Evolutionary conservation across 2,329 filamentous ascomycete genomes (phyloP).

Genomic region (Phyllosticta paracitricarpa): DNA sequence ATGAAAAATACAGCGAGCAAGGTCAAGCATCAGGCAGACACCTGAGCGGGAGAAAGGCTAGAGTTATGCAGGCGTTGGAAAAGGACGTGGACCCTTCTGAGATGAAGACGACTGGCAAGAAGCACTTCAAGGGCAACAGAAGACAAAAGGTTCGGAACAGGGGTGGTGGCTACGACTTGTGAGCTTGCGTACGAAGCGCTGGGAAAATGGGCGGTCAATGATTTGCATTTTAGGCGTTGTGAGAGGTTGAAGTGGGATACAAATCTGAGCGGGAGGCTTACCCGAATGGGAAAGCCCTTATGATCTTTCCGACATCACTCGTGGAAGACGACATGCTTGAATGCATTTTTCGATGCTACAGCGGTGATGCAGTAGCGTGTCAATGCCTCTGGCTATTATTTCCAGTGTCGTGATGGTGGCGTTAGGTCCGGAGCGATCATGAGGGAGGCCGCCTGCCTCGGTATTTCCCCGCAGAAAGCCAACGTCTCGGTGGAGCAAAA

Average conservation of each 20-base stretch:
- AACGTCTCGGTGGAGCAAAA: not conserved
- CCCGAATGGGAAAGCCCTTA: not conserved
- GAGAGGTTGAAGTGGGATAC: not conserved
- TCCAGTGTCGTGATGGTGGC: not conserved
- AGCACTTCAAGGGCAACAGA: conserved; percentile 80
- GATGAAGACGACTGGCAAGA: conserved; percentile 62
- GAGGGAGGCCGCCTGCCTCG: not conserved
- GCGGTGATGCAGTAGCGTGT: not conserved
- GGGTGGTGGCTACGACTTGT: conserved; percentile 3
- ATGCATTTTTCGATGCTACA: no score
- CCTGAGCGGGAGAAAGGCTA: conserved; percentile 73
- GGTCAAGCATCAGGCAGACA: conserved; percentile 52
- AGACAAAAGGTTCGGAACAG: conserved; percentile 38
- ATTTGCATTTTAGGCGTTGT: conserved; percentile 6
- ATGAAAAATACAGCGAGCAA: conserved; percentile 78
- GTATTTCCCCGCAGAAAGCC: not conserved
- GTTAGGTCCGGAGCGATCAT: not conserved
- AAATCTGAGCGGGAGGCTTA: not conserved
- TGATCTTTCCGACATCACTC: not conserved
- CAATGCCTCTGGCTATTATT: not conserved
- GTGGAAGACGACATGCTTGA: no score
- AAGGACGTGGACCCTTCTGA: conserved; percentile 77
- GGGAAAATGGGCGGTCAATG: not conserved
- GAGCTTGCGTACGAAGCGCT: not conserved
- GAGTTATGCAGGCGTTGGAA: conserved; percentile 71